Evolutionary conservation across 371 early-diverging fungal genomes (phyloP).

Genomic region (Syncephalastrum sp.): DNA sequence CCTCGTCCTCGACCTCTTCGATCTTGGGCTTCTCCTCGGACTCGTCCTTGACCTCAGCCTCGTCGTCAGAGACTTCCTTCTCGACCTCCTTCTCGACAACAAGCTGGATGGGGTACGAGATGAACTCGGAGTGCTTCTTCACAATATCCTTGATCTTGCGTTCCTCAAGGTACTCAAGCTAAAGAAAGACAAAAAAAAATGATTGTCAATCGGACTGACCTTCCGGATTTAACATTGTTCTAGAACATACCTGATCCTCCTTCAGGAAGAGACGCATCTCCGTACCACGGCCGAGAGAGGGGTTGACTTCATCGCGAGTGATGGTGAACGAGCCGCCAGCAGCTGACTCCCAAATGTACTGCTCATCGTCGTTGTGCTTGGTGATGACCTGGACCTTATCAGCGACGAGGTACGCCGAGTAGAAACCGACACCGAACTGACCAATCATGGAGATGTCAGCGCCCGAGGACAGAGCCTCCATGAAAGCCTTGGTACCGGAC

Average conservation of each 20-base stretch:
- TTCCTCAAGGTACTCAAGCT: constrained; percentile 54
- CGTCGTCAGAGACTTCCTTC: constrained; percentile 87
- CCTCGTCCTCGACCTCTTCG: constrained; percentile 58
- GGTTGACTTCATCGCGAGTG: constrained; percentile 67
- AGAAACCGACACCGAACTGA: constrained; percentile 95
- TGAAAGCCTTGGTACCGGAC: constrained; percentile 62
- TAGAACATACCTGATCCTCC: constrained; percentile 57
- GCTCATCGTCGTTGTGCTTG: constrained; percentile 71
- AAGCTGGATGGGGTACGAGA: constrained; percentile 58
- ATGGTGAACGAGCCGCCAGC: constrained; percentile 73
- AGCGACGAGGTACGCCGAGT: constrained; percentile 81
- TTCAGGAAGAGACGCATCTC: constrained; percentile 77
- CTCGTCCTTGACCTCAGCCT: constrained; percentile 59
- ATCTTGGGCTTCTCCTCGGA: constrained; percentile 59
- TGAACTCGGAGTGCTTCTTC: constrained; percentile 81
- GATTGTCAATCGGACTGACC: background rate
- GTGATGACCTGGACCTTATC: constrained; percentile 82
- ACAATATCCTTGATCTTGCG: constrained; percentile 60
- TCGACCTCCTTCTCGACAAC: constrained; percentile 55
- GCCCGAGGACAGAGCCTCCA: constrained; percentile 51
- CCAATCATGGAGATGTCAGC: constrained; percentile 76
- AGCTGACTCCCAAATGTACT: constrained; percentile 77
- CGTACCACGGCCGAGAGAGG: constrained; percentile 70
- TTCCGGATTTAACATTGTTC: background rate
- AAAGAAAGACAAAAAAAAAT: constrained; percentile 44